Evolutionary conservation across 1,284 basidiomycete species (phyloP).

Genomic region (Cryptococcus sp.): DNA sequence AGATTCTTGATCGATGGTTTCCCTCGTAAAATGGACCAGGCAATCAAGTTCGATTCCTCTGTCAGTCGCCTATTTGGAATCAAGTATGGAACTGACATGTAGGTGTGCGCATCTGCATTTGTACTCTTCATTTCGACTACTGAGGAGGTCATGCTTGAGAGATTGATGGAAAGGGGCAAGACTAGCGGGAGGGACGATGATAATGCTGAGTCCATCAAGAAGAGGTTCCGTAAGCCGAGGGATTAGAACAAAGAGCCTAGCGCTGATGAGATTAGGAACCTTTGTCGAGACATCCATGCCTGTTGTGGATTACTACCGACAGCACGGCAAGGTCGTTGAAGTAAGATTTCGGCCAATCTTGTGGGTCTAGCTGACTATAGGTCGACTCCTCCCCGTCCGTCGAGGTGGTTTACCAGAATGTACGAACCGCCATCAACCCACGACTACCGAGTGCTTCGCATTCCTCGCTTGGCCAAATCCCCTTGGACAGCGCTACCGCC

Average conservation of each 20-base stretch:
- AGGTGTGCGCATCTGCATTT: conserved; percentile 75
- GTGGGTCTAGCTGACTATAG: conserved; percentile 47
- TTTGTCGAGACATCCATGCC: conserved; percentile 94
- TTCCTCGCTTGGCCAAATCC: background rate
- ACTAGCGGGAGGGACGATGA: conserved; percentile 95
- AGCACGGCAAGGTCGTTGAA: conserved; percentile 69
- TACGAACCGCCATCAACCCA: conserved; percentile 56
- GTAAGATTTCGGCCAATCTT: conserved; percentile 48
- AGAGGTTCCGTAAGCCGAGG: conserved; percentile 74
- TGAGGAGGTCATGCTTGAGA: conserved; percentile 79
- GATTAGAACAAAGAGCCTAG: background rate
- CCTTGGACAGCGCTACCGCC: background rate
- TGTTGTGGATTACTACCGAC: conserved; percentile 81
- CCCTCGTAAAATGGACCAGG: conserved; percentile 98
- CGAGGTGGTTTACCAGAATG: conserved; percentile 66
- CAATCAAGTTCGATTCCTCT: conserved; percentile 81
- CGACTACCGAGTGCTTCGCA: conserved; percentile 17
- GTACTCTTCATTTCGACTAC: conserved; percentile 89
- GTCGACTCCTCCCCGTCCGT: conserved; percentile 71
- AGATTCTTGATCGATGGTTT: conserved; percentile 97
- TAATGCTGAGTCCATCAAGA: conserved; percentile 91
- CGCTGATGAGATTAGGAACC: conserved; percentile 56
- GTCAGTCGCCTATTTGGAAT: conserved; percentile 53
- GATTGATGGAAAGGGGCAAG: conserved; percentile 83
- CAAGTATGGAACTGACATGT: background rate